Evolutionary conservation across 345 rosid genomes (phyloP), one percentile per base, ranked within the genome.

Genomic region (Excoecaria cochinchinensis): DNA sequence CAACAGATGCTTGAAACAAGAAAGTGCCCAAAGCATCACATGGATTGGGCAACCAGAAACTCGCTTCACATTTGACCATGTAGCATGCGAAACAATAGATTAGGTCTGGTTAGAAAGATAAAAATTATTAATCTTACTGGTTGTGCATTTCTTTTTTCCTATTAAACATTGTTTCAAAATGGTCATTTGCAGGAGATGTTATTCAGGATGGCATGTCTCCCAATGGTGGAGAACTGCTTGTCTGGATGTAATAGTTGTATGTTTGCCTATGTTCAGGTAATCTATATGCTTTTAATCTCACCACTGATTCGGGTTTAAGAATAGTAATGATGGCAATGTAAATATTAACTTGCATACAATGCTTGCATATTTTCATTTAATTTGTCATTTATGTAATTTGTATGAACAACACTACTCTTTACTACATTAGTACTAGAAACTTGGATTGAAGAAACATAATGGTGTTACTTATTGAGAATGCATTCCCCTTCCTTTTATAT

Each of bases 251-350:
- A 95, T 57, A 93, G 98, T 78, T 95, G 99, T 82, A 91, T 95
- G 86, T 95, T 95, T 85, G 99, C 98, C 5, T 95, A 93, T 79
- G 99, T 97, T 47, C 99, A 95, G 98, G 99, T 95, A 91, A 56
- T 55, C 25, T 61, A 5, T 36, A 14, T 21, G 53, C 17, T n/a
- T 36, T n/a, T n/a, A n/a, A n/a, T n/a, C n/a, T n/a, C n/a, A n/a
- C n/a, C n/a, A n/a, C n/a, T n/a, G n/a, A n/a, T n/a, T n/a, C n/a
- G n/a, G n/a, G n/a, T n/a, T n/a, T n/a, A n/a, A n/a, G n/a, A n/a
- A n/a, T n/a, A n/a, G n/a, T n/a, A n/a, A n/a, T n/a, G n/a, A n/a
- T n/a, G n/a, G n/a, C n/a, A n/a, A n/a, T n/a, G n/a, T n/a, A n/a
- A n/a, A n/a, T n/a, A n/a, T n/a, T n/a, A n/a, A n/a, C n/a, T n/a